Conservation (phyloP, 768 basidiomycete genomes). For the Boletus pseudopeckii region DNA sequence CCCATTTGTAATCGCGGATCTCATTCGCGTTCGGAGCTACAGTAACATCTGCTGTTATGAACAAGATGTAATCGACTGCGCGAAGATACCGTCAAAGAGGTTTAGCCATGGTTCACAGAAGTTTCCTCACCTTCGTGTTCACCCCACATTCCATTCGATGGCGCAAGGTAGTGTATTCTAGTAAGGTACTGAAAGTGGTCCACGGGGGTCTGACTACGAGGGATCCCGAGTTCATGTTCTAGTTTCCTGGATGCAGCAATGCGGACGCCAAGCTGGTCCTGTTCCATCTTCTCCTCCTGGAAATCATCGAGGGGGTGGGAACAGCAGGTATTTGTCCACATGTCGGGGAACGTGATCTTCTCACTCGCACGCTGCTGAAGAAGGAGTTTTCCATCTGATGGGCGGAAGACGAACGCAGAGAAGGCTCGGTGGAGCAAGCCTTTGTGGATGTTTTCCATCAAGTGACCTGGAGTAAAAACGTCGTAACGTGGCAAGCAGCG, state of each 20-base stretch:
- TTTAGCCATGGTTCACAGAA: not conserved
- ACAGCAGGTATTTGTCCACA: constrained; percentile 99
- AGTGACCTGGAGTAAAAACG: constrained; percentile 54
- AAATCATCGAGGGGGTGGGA: constrained; percentile 95
- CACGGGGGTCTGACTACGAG: constrained; percentile 66
- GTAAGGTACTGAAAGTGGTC: constrained; percentile 93
- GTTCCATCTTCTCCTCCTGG: constrained; percentile 73
- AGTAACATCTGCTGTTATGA: constrained; percentile 84
- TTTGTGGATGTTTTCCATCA: constrained; percentile 95
- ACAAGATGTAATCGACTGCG: constrained; percentile 96
- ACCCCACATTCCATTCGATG: constrained; percentile 90
- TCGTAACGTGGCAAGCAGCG: not conserved
- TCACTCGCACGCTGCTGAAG: constrained; percentile 95
- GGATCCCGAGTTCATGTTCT: constrained; percentile 95
- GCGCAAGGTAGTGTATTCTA: constrained; percentile 95
- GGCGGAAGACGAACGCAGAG: constrained; percentile 95
- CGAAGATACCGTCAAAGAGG: constrained; percentile 8
- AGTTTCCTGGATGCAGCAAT: constrained; percentile 93
- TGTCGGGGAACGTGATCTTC: constrained; percentile 98
- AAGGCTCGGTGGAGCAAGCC: constrained; percentile 97
- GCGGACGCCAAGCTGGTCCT: constrained; percentile 77
- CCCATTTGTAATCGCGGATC: constrained; percentile 87
- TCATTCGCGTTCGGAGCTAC: constrained; percentile 85
- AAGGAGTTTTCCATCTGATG: constrained; percentile 87
- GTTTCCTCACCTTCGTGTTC: constrained; percentile 85